These are phyloP conservation scores for Amanita pseudoporphyria DNA, from an alignment of 768 basidiomycete genomes.

Conservation along the genomic window DNA sequence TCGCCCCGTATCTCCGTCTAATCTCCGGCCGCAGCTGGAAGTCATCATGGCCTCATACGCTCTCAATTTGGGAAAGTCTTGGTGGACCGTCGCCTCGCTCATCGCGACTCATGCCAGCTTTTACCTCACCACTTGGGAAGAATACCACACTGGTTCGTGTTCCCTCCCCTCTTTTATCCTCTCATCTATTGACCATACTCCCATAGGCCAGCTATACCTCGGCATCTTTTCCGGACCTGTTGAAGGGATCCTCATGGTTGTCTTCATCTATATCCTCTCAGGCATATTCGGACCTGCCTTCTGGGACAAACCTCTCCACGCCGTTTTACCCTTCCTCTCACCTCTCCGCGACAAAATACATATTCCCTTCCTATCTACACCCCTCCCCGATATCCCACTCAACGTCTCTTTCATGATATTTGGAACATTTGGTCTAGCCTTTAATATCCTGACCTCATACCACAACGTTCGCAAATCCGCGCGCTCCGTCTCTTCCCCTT, in stretches of 20 bases:
- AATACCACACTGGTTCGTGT: conserved; percentile 73
- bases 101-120: conserved; percentile 69
- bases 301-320: conserved; percentile 68
- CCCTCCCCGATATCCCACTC: conserved; percentile 44
- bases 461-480: conserved; percentile 67
- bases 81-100: conserved; percentile 95
- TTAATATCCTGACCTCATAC: conserved; percentile 77
- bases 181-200: neutral
- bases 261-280: conserved; percentile 65
- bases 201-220: conserved; percentile 80
- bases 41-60: conserved; percentile 76
- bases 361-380: conserved; percentile 39
- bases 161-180: neutral
- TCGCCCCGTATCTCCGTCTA: neutral
- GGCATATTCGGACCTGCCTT: conserved; percentile 71
- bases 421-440: conserved; percentile 53
- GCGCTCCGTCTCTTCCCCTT: conserved; percentile 9
- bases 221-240: conserved; percentile 93
- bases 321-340: conserved; percentile 40
- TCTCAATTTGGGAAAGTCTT: conserved; percentile 84
- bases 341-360: conserved; percentile 26
- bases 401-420: conserved; percentile 89
- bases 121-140: conserved; percentile 75
- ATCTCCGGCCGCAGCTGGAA: conserved; percentile 51
- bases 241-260: conserved; percentile 88